phyloP scores from a whole-genome alignment of 1,284 basidiomycete genomes.

The Clitocybe nebularis region DNA sequence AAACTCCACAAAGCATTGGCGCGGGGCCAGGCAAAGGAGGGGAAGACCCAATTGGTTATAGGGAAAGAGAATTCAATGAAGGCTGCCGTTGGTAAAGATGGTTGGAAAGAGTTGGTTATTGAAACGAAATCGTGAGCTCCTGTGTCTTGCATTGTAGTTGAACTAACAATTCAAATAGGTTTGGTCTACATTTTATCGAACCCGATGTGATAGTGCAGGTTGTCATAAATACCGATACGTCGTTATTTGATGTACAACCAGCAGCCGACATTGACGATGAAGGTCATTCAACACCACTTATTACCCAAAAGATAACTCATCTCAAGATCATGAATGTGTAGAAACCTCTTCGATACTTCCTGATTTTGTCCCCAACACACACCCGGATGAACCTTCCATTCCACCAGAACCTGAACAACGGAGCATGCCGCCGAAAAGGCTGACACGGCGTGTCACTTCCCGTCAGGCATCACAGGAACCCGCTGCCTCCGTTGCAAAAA shows the following conservation, averaged over 20 bases:
- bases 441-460: conserved; percentile 32
- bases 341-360: conserved; percentile 32
- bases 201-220: conserved; percentile 37
- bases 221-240: conserved; percentile 37
- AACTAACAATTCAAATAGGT: conserved; percentile 21
- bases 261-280: conserved; percentile 13
- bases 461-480: conserved; percentile 31
- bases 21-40: conserved; percentile 46
- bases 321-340: conserved; percentile 6
- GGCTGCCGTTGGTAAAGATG: conserved; percentile 44
- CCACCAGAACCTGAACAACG: conserved; percentile 17
- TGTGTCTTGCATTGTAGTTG: conserved; percentile 1
- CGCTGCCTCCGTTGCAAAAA: conserved; percentile 10
- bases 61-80: conserved; percentile 43
- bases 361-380: conserved; percentile 39
- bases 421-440: conserved; percentile 18
- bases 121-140: conserved; percentile 47
- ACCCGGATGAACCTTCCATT: conserved; percentile 37
- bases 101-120: conserved; percentile 47
- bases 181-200: conserved; percentile 32
- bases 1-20: conserved; percentile 49
- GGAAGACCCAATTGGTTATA: conserved; percentile 47
- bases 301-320: conserved; percentile 3
- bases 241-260: conserved; percentile 19
- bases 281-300: conserved; percentile 8